Base-by-base conservation (phyloP, 306 rosid species). In the Carpinus fangiana region DNA sequence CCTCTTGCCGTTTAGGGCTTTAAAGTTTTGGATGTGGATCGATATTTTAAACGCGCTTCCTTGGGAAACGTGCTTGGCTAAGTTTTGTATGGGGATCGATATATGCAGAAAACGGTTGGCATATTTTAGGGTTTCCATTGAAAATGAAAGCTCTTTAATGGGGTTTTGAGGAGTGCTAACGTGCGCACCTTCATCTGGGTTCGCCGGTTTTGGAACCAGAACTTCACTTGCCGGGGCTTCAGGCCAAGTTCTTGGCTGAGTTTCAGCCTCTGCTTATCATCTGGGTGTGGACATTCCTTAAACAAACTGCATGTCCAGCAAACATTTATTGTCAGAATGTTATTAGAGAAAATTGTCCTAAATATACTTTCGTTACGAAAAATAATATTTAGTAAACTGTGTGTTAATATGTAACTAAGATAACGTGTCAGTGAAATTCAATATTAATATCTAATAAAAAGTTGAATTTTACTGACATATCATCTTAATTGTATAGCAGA, bases 271-370 rank as follows among this genome's bases (percentile, higher is more conserved):
- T 95, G 98, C 87, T 95, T 95, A 79, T 94, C 98, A 78, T 94
- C 98, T 47, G 98, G 98, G 90, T 94, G 98, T 17, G 96, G 98
- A 77, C 95, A 95, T 83, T 95, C 97, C 90, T 91, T 95, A 50
- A 95, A 95, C 87, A 92, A 81, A 47, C 98, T 94, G 87, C 59
- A 77, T 90, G 87, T 69, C 28, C 57, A 75, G n/a, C 9, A 52
- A 34, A 23, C 9, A 50, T 53, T 26, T 48, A 56, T 51, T 53
- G 7, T 38, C 43, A 36, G 36, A 5, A 34, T 12, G 68, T 12
- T 28, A 21, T 64, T 20, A 34, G n/a, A 12, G 45, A 31, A 34
- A 34, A 64, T 14, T 23, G 0, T 23, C 26, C 26, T 23, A 23
- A 1, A 23, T 0, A 23, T 23, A 1, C 26, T 23, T 23, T 23